Evolutionary conservation across 495 filamentous ascomycete species (phyloP).

Genomic region (Lasiosphaeria ovina): DNA sequence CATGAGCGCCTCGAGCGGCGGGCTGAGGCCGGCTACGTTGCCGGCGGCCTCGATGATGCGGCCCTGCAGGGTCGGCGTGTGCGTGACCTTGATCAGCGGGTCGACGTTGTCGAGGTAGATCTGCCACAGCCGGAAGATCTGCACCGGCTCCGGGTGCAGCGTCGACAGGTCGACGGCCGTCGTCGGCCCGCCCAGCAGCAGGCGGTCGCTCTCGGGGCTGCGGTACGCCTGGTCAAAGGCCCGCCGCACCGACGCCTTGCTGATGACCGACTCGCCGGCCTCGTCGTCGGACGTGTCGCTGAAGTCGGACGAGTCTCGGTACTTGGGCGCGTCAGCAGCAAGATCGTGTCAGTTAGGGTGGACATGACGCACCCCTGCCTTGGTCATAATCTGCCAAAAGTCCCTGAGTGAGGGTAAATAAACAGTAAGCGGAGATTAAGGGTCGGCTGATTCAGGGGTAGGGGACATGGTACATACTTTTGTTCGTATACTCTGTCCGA

Average conservation of each 20-base stretch:
- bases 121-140: slow-evolving; percentile 52
- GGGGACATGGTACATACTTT: no score
- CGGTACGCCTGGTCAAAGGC: background rate
- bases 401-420: no score
- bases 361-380: slow-evolving; percentile 35
- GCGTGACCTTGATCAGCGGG: slow-evolving; percentile 53
- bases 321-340: slow-evolving; percentile 17
- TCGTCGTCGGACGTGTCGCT: slow-evolving; percentile 34
- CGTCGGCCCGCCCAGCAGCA: slow-evolving; percentile 50
- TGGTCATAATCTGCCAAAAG: slow-evolving; percentile 44
- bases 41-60: slow-evolving; percentile 39
- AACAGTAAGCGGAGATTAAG: no score
- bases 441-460: no score
- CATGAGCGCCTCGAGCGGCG: slow-evolving; percentile 47
- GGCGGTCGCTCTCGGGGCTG: slow-evolving; percentile 28
- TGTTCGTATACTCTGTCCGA: no score
- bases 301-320: slow-evolving; percentile 26
- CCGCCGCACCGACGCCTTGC: slow-evolving; percentile 44
- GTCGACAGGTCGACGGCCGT: slow-evolving; percentile 43
- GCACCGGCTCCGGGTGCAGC: slow-evolving; percentile 44
- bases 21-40: slow-evolving; percentile 29
- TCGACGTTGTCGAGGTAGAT: slow-evolving; percentile 54
- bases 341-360: background rate
- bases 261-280: slow-evolving; percentile 35
- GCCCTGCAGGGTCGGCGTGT: slow-evolving; percentile 47